phyloP scores from a whole-genome alignment of 768 basidiomycete species.

The Leccinellum rugosiceps region DNA sequence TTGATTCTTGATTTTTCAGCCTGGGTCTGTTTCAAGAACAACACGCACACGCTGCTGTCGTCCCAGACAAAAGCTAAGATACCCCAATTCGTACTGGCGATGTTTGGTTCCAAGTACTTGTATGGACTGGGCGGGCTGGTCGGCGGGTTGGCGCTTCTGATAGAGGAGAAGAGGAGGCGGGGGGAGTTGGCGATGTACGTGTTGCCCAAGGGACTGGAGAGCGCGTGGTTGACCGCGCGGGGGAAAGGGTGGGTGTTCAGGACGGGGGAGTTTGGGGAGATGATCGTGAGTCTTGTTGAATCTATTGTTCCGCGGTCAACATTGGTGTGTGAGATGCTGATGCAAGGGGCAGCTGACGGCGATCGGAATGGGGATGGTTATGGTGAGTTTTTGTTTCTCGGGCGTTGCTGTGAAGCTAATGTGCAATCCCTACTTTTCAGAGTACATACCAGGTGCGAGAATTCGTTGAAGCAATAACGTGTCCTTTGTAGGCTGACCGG shows the following conservation, averaged over 20 bases:
- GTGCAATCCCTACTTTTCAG: slow-evolving; percentile 33
- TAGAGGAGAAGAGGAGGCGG: slow-evolving; percentile 86
- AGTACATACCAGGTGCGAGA: slow-evolving; percentile 69
- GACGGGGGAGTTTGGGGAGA: slow-evolving; percentile 68
- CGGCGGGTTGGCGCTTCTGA: slow-evolving; percentile 73
- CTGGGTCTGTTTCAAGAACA: slow-evolving; percentile 64
- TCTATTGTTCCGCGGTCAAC: not conserved
- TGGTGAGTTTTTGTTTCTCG: slow-evolving; percentile 47
- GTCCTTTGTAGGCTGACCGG: not conserved
- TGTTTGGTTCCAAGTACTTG: slow-evolving; percentile 64
- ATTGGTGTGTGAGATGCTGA: slow-evolving; percentile 6
- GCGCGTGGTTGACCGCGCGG: slow-evolving; percentile 78
- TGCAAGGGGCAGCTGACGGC: slow-evolving; percentile 48
- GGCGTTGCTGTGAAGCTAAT: slow-evolving; percentile 4
- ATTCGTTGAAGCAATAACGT: not conserved
- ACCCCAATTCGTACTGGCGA: slow-evolving; percentile 47
- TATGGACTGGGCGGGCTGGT: slow-evolving; percentile 75
- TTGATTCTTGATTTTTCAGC: slow-evolving; percentile 33
- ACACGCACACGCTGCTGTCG: slow-evolving; percentile 49
- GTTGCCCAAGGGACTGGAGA: slow-evolving; percentile 86
- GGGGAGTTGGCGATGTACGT: slow-evolving; percentile 92
- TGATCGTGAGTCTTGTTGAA: slow-evolving; percentile 43
- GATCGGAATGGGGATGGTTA: slow-evolving; percentile 88
- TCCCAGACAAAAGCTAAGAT: slow-evolving; percentile 34
- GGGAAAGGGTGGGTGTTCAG: slow-evolving; percentile 73